Conservation (phyloP, 2,329 filamentous ascomycete genomes). For the Ampelomyces quisqualis region DNA sequence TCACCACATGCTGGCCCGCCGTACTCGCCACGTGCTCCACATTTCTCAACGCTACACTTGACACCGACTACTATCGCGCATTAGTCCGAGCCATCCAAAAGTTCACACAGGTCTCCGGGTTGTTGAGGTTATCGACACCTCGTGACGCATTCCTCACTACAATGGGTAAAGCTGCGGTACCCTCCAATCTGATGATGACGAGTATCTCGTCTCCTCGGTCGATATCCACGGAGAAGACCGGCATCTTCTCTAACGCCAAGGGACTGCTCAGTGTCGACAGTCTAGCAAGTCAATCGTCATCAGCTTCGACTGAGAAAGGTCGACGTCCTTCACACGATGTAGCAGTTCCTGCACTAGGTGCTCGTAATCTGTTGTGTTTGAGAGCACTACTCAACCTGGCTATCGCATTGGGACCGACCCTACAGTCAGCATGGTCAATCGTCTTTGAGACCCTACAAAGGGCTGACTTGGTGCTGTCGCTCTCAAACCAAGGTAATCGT, state of each 20-base stretch:
- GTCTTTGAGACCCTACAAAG: slow-evolving; percentile 89
- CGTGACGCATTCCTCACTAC: slow-evolving; percentile 94
- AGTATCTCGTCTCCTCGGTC: slow-evolving; percentile 39
- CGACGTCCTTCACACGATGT: slow-evolving; percentile 59
- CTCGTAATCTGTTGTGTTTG: slow-evolving; percentile 85
- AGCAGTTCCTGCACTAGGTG: slow-evolving; percentile 63
- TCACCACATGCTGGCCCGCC: slow-evolving; percentile 93
- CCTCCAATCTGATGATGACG: slow-evolving; percentile 64
- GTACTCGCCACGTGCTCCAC: slow-evolving; percentile 93
- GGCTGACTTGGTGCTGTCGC: slow-evolving; percentile 78
- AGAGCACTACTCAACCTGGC: slow-evolving; percentile 91
- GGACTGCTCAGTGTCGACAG: slow-evolving; percentile 73
- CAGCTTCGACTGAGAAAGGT: slow-evolving; percentile 56
- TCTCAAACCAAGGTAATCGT: slow-evolving; percentile 31
- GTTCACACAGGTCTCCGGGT: slow-evolving; percentile 88
- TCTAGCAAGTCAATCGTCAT: slow-evolving; percentile 60
- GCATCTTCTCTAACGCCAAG: slow-evolving; percentile 70
- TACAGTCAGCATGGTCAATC: slow-evolving; percentile 84
- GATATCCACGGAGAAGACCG: slow-evolving; percentile 53
- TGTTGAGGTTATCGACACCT: slow-evolving; percentile 80
- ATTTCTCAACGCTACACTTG: slow-evolving; percentile 86
- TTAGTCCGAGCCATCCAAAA: slow-evolving; percentile 92
- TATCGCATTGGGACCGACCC: slow-evolving; percentile 86
- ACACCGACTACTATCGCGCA: slow-evolving; percentile 90
- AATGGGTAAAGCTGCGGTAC: slow-evolving; percentile 87